Conservation (phyloP, 148 eudicot genomes). For the Dianthus caryophyllus region DNA sequence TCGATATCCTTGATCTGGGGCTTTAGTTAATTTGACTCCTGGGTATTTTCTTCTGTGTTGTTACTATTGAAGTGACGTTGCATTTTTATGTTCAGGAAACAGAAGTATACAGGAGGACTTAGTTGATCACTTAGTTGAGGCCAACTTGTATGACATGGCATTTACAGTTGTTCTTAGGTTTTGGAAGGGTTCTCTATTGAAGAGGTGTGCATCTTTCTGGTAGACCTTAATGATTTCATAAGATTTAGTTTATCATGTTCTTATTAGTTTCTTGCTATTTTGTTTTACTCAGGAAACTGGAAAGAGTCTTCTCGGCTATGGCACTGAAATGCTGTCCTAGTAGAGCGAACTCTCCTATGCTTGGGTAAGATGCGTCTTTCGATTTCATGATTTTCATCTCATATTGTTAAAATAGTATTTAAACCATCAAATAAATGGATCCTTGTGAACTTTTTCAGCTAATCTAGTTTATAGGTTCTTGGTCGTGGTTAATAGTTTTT, state of each 20-base stretch:
- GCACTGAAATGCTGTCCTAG: slow-evolving; percentile 73
- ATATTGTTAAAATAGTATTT: slow-evolving; percentile 2
- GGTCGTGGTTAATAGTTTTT: background rate
- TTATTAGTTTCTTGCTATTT: slow-evolving; percentile 7
- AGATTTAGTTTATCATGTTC: background rate
- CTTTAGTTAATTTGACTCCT: too few species aligned
- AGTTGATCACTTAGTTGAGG: slow-evolving; percentile 71
- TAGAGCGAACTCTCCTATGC: slow-evolving; percentile 37
- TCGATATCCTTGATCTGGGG: background rate
- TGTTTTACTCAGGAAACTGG: slow-evolving; percentile 55
- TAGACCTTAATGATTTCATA: background rate
- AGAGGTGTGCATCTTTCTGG: slow-evolving; percentile 46
- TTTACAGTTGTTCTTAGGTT: slow-evolving; percentile 78
- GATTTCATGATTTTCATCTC: background rate
- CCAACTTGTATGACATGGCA: slow-evolving; percentile 78
- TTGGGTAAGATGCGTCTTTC: slow-evolving; percentile 44
- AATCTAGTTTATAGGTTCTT: slow-evolving; percentile 4
- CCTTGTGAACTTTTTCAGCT: background rate
- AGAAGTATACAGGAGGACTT: slow-evolving; percentile 51
- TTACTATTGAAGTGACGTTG: background rate
- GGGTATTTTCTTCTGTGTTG: background rate
- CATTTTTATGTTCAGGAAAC: slow-evolving; percentile 37
- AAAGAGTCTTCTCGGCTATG: slow-evolving; percentile 70
- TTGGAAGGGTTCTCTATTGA: slow-evolving; percentile 78
- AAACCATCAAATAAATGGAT: background rate